A percentile compares a stretch with the other conserved stretches of the same genome.
Evolutionary conservation across 73 alveolate species (phyloP).

Genomic region (Paramecium caudatum): DNA sequence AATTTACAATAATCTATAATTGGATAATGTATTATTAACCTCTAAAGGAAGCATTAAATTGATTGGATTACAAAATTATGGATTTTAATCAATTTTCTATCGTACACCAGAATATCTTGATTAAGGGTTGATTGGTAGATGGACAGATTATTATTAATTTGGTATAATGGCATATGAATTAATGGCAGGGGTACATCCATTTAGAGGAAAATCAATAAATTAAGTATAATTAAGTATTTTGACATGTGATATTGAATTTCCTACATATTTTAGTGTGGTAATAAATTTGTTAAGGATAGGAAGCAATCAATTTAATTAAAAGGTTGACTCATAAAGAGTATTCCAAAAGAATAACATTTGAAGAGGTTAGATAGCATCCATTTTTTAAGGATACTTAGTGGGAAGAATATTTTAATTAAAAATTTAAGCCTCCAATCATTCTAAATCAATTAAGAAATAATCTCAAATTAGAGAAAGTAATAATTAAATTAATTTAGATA

Average conservation of each 20-base stretch:
- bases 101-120: slow-evolving; percentile 77
- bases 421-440: not conserved
- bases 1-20: slow-evolving; percentile 67
- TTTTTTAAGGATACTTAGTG: slow-evolving; percentile 48
- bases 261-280: not conserved
- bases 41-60: slow-evolving; percentile 66
- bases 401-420: slow-evolving; percentile 4
- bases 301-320: slow-evolving; percentile 23
- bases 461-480: slow-evolving; percentile 16
- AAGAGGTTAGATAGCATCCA: slow-evolving; percentile 27
- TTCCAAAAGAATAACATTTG: slow-evolving; percentile 18
- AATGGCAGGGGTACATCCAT: slow-evolving; percentile 78
- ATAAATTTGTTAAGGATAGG: not conserved
- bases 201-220: slow-evolving; percentile 30
- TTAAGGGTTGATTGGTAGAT: slow-evolving; percentile 50
- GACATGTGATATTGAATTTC: not conserved
- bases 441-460: slow-evolving; percentile 13
- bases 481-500: not conserved
- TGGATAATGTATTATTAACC: slow-evolving; percentile 60
- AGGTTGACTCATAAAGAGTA: not conserved
- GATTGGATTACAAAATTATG: slow-evolving; percentile 61
- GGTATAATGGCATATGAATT: slow-evolving; percentile 77
- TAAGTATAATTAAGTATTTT: not conserved
- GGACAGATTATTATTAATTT: slow-evolving; percentile 71
- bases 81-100: slow-evolving; percentile 43